Percentiles rank a stretch among this genome's conserved stretches.
phyloP scores from a whole-genome alignment of 1,284 basidiomycete species.

The Volvariella volvacea region DNA sequence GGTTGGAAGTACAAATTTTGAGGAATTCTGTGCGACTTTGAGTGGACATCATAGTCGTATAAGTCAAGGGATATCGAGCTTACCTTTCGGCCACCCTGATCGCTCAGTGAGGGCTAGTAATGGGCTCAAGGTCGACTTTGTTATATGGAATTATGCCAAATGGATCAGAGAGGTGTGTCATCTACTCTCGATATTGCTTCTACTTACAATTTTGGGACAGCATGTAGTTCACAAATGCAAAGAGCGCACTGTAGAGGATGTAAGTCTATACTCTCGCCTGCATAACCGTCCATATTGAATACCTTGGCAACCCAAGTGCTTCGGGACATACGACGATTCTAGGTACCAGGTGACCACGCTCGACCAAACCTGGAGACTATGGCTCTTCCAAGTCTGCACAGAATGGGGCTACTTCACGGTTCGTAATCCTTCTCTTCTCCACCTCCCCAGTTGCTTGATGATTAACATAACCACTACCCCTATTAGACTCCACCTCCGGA shows the following conservation, averaged over 20 bases:
- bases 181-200: not conserved
- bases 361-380: slow-evolving; percentile 75
- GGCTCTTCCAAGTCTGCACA: slow-evolving; percentile 90
- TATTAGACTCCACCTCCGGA: slow-evolving; percentile 63
- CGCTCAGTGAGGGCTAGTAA: slow-evolving; percentile 36
- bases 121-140: slow-evolving; percentile 43
- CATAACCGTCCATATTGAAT: not conserved
- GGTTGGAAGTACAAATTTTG: slow-evolving; percentile 55
- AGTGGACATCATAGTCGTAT: slow-evolving; percentile 26
- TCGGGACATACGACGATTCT: slow-evolving; percentile 71
- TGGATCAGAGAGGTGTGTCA: slow-evolving; percentile 65
- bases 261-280: not conserved
- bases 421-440: slow-evolving; percentile 10
- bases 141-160: slow-evolving; percentile 69
- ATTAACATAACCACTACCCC: slow-evolving; percentile 4
- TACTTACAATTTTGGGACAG: not conserved
- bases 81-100: slow-evolving; percentile 37
- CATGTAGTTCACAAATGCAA: not conserved
- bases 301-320: slow-evolving; percentile 51
- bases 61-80: slow-evolving; percentile 7
- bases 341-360: slow-evolving; percentile 60
- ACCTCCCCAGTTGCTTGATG: slow-evolving; percentile 13
- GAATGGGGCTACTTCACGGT: slow-evolving; percentile 92
- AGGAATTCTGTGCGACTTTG: slow-evolving; percentile 66
- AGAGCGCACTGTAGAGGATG: not conserved